These are phyloP conservation scores for Arachnopeziza araneosa DNA, from an alignment of 2,329 filamentous ascomycete genomes.

Conservation along the genomic window DNA sequence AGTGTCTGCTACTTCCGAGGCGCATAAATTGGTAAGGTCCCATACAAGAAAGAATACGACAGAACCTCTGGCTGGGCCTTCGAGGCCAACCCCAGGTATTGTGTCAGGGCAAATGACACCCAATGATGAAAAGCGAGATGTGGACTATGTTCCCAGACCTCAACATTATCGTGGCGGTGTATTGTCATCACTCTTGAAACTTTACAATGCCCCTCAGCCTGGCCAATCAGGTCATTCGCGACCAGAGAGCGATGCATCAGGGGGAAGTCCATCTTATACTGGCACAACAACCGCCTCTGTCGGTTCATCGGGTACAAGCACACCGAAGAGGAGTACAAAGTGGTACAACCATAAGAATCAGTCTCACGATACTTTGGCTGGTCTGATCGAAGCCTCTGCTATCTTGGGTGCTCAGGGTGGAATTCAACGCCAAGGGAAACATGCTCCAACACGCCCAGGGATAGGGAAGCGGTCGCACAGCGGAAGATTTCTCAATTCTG, in stretches of 20 bases:
- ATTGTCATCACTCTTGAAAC: slow-evolving; percentile 64
- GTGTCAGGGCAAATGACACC: slow-evolving; percentile 43
- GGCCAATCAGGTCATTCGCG: slow-evolving; percentile 26
- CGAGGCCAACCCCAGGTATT: slow-evolving; percentile 15
- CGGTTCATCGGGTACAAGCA: slow-evolving; percentile 37
- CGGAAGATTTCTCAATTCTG: slow-evolving; percentile 20
- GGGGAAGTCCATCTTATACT: slow-evolving; percentile 31
- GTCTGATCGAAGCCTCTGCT: slow-evolving; percentile 49
- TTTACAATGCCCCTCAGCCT: slow-evolving; percentile 50
- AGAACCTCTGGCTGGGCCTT: slow-evolving; percentile 15
- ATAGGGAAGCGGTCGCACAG: slow-evolving; percentile 25
- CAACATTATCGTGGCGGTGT: slow-evolving; percentile 67
- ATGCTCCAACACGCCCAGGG: slow-evolving; percentile 17
- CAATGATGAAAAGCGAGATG: slow-evolving; percentile 38
- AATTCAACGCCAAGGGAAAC: slow-evolving; percentile 32
- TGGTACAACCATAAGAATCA: slow-evolving; percentile 36
- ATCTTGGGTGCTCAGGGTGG: slow-evolving; percentile 46
- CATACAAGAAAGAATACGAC: slow-evolving; percentile 31
- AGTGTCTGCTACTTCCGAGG: slow-evolving; percentile 33
- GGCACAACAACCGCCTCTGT: slow-evolving; percentile 27
- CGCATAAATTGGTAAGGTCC: slow-evolving; percentile 38
- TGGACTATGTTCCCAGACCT: slow-evolving; percentile 62
- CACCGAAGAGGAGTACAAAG: slow-evolving; percentile 26
- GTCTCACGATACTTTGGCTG: slow-evolving; percentile 43
- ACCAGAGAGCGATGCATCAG: slow-evolving; percentile 26